These are phyloP conservation scores for Coemansia sp. DNA, from an alignment of 192 early-diverging fungal genomes.

Conservation along the genomic window DNA sequence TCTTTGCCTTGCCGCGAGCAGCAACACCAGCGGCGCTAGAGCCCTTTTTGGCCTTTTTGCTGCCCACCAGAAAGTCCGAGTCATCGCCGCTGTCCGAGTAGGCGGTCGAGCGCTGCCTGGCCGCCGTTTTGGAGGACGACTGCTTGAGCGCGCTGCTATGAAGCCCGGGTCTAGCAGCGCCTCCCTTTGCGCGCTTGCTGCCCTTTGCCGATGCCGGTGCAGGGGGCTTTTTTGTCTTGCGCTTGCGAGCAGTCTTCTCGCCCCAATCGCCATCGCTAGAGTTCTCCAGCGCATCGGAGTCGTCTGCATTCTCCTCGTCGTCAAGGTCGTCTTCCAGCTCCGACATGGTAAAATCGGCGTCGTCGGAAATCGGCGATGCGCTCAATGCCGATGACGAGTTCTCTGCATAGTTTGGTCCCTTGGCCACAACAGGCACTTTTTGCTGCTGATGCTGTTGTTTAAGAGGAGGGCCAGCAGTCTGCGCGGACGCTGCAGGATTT, in stretches of 20 bases:
- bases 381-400: slow-evolving; percentile 25
- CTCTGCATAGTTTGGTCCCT: slow-evolving; percentile 11
- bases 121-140: slow-evolving; percentile 1
- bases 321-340: slow-evolving; percentile 25
- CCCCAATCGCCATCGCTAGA: slow-evolving; percentile 52
- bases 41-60: slow-evolving; percentile 25
- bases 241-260: slow-evolving; percentile 35
- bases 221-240: slow-evolving; percentile 38
- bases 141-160: slow-evolving; percentile 3
- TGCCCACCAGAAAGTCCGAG: slow-evolving; percentile 37
- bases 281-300: slow-evolving; percentile 30
- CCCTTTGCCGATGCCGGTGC: slow-evolving; percentile 8
- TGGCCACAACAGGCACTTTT: neutral
- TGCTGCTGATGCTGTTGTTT: slow-evolving; percentile 4
- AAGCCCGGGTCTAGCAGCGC: neutral
- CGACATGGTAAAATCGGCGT: slow-evolving; percentile 40
- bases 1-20: slow-evolving; percentile 25
- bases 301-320: slow-evolving; percentile 44
- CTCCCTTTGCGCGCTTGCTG: slow-evolving; percentile 44
- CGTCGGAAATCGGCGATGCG: slow-evolving; percentile 28
- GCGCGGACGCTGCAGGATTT: slow-evolving; percentile 7
- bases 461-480: neutral
- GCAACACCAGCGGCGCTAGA: neutral
- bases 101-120: slow-evolving; percentile 8
- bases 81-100: slow-evolving; percentile 43